phyloP scores from a whole-genome alignment of 2,329 filamentous ascomycete species.

The Ascochyta lentis region DNA sequence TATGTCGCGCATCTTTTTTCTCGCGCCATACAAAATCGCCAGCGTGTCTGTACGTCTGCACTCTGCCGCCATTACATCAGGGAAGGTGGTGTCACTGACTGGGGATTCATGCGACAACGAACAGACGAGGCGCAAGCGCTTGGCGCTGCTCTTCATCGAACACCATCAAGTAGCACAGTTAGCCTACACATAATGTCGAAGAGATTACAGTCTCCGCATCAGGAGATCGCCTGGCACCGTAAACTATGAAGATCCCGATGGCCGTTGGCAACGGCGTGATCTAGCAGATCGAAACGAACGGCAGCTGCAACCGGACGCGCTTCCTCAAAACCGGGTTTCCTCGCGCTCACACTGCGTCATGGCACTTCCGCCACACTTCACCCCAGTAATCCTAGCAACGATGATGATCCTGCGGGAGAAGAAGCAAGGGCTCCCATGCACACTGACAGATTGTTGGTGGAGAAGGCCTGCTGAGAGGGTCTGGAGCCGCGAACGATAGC shows the following conservation, averaged over 20 bases:
- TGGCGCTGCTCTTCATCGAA: not conserved
- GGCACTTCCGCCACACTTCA: conserved; percentile 14
- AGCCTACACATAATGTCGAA: not conserved
- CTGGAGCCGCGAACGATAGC: conserved; percentile 13
- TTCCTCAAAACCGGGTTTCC: conserved; percentile 34
- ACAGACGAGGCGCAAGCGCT: not conserved
- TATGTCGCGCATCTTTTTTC: conserved; percentile 1
- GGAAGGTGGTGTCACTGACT: not conserved
- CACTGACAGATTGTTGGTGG: conserved; percentile 18
- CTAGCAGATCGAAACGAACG: conserved; percentile 15
- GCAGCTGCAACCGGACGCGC: conserved; percentile 21
- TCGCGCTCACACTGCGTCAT: conserved; percentile 27
- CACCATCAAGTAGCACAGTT: not conserved
- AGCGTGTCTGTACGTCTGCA: conserved; percentile 4
- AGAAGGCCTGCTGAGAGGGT: conserved; percentile 9
- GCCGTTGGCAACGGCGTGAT: not conserved
- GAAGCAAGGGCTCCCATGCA: conserved; percentile 32
- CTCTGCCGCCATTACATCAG: not conserved
- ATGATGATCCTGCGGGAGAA: conserved; percentile 24
- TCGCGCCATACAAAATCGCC: not conserved
- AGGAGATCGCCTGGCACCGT: too few species aligned
- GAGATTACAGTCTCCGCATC: not conserved
- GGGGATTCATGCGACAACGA: not conserved
- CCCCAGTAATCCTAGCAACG: conserved; percentile 15
- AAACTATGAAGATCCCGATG: too few species aligned